A percentile compares a stretch with the other conserved stretches of the same genome.
Evolutionary conservation across 139 green algal species (phyloP).

Genomic region (Chlamydomonas schloesseri): DNA sequence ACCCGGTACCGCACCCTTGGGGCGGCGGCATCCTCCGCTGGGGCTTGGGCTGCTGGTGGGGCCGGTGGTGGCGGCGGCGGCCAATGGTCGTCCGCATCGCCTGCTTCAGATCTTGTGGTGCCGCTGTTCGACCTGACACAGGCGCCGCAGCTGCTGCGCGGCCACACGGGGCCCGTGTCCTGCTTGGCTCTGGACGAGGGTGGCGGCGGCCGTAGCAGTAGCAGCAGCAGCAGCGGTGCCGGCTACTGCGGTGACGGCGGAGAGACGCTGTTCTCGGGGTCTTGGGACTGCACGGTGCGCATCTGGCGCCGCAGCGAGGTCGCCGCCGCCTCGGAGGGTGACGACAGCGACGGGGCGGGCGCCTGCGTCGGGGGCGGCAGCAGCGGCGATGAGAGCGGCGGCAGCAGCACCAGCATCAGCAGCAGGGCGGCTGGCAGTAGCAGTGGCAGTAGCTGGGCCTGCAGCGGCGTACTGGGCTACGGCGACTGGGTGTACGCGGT

Average conservation of each 20-base stretch:
- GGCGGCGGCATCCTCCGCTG: neutral
- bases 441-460: neutral
- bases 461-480: constrained; percentile 61
- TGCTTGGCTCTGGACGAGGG: constrained; percentile 58
- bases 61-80: neutral
- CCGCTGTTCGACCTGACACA: constrained; percentile 64
- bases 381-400: constrained; percentile 3
- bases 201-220: neutral
- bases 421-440: neutral
- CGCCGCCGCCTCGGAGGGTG: neutral
- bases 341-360: neutral
- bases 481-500: constrained; percentile 74
- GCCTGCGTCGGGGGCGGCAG: neutral
- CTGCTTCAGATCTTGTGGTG: no score
- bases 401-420: neutral
- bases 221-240: neutral
- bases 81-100: no score
- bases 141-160: constrained; percentile 48
- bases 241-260: neutral
- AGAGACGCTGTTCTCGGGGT: constrained; percentile 51
- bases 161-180: constrained; percentile 76
- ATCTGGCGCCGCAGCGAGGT: constrained; percentile 52
- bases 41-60: no score
- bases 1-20: neutral
- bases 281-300: constrained; percentile 73